These are phyloP conservation scores for Ormosia semicastrata DNA, from an alignment of 306 rosid genomes.

Conservation along the genomic window DNA sequence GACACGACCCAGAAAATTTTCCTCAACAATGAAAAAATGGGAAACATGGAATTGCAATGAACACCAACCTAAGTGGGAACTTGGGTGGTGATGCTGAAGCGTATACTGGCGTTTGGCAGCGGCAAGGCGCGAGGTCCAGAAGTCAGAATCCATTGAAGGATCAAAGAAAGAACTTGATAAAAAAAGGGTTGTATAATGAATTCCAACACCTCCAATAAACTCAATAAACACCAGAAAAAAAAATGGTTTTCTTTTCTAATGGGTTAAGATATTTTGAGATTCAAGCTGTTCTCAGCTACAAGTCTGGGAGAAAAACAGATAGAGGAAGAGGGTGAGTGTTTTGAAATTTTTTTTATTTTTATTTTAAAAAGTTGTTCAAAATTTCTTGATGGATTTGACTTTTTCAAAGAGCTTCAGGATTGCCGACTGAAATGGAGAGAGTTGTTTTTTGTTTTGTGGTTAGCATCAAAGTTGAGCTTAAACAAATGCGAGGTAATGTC, in stretches of 20 bases:
- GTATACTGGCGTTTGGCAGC: constrained; percentile 90
- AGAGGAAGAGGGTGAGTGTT: neutral
- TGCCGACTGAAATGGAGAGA: constrained; percentile 29
- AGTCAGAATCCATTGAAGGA: constrained; percentile 87
- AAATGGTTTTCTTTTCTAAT: neutral
- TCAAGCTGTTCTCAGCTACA: constrained; percentile 23
- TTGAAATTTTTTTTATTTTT: neutral
- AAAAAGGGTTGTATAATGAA: neutral
- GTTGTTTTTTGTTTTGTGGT: constrained; percentile 36
- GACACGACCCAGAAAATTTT: neutral
- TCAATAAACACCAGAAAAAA: neutral
- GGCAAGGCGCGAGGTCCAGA: constrained; percentile 93
- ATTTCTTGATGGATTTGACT: constrained; percentile 33
- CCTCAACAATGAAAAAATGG: neutral
- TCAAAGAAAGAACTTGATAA: constrained; percentile 14
- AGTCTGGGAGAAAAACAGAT: neutral
- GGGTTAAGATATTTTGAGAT: constrained; percentile 18
- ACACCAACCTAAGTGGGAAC: constrained; percentile 67
- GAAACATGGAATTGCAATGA: neutral
- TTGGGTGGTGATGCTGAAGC: constrained; percentile 70
- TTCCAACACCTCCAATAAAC: neutral
- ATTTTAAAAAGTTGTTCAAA: neutral
- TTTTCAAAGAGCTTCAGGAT: constrained; percentile 29
- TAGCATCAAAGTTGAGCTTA: constrained; percentile 19
- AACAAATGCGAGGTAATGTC: constrained; percentile 34